Conservation (phyloP, 164 flowering plant genomes). For the Macadamia integrifolia region DNA sequence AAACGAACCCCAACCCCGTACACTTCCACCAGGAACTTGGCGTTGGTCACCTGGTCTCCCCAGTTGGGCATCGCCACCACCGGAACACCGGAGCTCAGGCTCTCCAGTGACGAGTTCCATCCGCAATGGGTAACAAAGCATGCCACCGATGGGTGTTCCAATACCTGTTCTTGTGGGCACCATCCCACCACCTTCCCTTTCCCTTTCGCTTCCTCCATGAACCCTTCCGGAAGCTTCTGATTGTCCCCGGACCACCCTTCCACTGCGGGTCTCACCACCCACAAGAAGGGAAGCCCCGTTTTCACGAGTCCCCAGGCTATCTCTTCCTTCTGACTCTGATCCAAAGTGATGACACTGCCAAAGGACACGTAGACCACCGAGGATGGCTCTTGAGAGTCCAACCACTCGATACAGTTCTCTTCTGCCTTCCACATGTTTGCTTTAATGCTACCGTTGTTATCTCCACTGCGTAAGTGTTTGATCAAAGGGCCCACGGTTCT, state of each 20-base stretch:
- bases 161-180: constrained; percentile 61
- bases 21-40: constrained; percentile 53
- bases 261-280: constrained; percentile 48
- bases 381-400: constrained; percentile 33
- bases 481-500: constrained; percentile 62
- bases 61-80: constrained; percentile 56
- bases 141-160: constrained; percentile 52
- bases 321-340: constrained; percentile 53
- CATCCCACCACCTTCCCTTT: constrained; percentile 58
- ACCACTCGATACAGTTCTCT: constrained; percentile 43
- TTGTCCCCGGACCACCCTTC: neutral
- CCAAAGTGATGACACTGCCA: constrained; percentile 42
- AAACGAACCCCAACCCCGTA: constrained; percentile 47
- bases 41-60: constrained; percentile 72
- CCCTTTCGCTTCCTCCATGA: constrained; percentile 39
- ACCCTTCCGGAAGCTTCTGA: constrained; percentile 38
- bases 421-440: constrained; percentile 47
- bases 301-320: constrained; percentile 46
- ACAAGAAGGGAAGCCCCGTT: constrained; percentile 41
- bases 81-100: constrained; percentile 47
- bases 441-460: constrained; percentile 8
- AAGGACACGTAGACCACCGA: constrained; percentile 67
- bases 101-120: constrained; percentile 76
- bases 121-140: constrained; percentile 79
- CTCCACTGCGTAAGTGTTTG: constrained; percentile 15